A percentile compares a stretch with the other conserved stretches of the same genome.
phyloP scores from a whole-genome alignment of 139 green algal species.

The Auxenochlorella pyrenoidosa region DNA sequence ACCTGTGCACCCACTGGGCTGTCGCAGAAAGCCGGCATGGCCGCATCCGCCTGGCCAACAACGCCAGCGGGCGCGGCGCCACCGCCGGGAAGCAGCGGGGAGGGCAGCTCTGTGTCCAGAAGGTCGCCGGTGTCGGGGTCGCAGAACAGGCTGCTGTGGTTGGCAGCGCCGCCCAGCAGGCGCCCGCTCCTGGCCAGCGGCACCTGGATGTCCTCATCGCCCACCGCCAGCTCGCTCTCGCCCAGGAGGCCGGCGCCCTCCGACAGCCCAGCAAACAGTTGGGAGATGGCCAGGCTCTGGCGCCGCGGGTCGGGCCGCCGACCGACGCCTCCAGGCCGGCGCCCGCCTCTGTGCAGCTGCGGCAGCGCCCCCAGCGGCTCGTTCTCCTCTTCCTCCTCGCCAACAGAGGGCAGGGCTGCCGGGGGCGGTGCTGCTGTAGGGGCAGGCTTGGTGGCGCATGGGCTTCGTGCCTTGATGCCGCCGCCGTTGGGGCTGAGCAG shows the following conservation, averaged over 20 bases:
- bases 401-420: background rate
- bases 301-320: slow-evolving; percentile 12
- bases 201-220: slow-evolving; percentile 31
- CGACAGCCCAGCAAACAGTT: background rate
- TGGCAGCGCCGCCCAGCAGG: slow-evolving; percentile 22
- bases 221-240: slow-evolving; percentile 23
- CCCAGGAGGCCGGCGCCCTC: slow-evolving; percentile 10
- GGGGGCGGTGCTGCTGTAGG: background rate
- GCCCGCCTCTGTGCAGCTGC: background rate
- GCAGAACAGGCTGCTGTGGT: slow-evolving; percentile 18
- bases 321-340: no score
- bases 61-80: background rate
- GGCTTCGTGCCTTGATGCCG: background rate
- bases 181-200: slow-evolving; percentile 16
- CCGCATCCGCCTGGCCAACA: background rate
- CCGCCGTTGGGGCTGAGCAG: slow-evolving; percentile 14
- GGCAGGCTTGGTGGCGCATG: background rate
- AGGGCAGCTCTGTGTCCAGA: slow-evolving; percentile 26
- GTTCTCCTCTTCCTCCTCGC: background rate
- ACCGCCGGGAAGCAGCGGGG: background rate
- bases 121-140: slow-evolving; percentile 25
- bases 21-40: background rate
- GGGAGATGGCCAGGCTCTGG: slow-evolving; percentile 10
- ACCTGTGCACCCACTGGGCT: background rate
- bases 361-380: slow-evolving; percentile 8